Conservation (phyloP, 768 basidiomycete genomes). For the Boletus reticuloceps region DNA sequence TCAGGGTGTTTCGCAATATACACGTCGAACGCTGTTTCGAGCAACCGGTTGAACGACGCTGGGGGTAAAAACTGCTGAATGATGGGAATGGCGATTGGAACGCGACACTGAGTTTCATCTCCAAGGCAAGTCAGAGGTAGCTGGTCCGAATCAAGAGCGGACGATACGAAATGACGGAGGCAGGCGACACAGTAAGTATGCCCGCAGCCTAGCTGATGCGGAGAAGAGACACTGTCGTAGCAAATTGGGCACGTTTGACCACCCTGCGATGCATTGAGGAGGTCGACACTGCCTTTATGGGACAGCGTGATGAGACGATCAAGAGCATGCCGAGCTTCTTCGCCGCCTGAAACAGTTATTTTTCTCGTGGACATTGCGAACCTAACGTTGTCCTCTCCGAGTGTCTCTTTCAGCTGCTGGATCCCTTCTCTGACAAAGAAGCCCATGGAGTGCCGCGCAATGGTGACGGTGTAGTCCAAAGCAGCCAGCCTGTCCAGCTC, state of each 20-base stretch:
- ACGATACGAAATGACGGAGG: slow-evolving; percentile 52
- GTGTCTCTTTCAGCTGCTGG: slow-evolving; percentile 45
- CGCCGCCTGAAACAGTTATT: slow-evolving; percentile 54
- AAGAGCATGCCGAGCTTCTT: slow-evolving; percentile 50
- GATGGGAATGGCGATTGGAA: slow-evolving; percentile 49
- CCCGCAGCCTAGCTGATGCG: slow-evolving; percentile 53
- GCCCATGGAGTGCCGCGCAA: slow-evolving; percentile 41
- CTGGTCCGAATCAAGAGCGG: slow-evolving; percentile 50
- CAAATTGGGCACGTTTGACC: slow-evolving; percentile 51
- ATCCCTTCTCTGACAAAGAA: slow-evolving; percentile 54
- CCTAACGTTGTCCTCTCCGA: slow-evolving; percentile 53
- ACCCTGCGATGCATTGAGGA: slow-evolving; percentile 1
- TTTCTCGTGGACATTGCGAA: slow-evolving; percentile 42
- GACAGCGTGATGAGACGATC: slow-evolving; percentile 44
- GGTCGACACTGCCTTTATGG: slow-evolving; percentile 16
- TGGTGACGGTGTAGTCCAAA: slow-evolving; percentile 38
- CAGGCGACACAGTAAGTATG: slow-evolving; percentile 68
- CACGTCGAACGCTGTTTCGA: slow-evolving; percentile 53
- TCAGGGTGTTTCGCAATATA: slow-evolving; percentile 56
- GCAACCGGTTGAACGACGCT: slow-evolving; percentile 52
- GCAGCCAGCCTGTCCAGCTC: slow-evolving; percentile 49
- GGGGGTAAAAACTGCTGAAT: slow-evolving; percentile 51
- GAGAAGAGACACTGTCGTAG: slow-evolving; percentile 42
- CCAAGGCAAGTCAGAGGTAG: slow-evolving; percentile 74
- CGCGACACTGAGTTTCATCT: slow-evolving; percentile 54